Conservation (phyloP, 202 grass and related monocot genomes). For the Panicum hallii region DNA sequence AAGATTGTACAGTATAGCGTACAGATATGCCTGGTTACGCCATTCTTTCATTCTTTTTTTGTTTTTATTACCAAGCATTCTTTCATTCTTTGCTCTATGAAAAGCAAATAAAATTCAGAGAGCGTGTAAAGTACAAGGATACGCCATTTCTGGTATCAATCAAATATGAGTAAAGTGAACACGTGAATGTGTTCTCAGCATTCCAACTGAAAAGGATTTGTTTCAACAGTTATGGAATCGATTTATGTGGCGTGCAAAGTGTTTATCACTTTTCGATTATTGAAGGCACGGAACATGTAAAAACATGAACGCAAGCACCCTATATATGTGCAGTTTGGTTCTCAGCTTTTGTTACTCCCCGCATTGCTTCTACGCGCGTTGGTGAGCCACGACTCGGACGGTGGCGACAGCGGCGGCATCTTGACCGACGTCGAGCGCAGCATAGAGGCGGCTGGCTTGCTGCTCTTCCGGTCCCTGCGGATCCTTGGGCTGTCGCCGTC, state of each 20-base stretch:
- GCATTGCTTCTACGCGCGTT: slow-evolving; percentile 42
- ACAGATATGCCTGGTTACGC: slow-evolving; percentile 33
- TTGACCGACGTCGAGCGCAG: slow-evolving; percentile 36
- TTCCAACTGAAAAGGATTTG: not conserved
- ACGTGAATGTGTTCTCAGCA: not conserved
- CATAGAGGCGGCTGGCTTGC: slow-evolving; percentile 27
- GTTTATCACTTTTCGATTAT: not conserved
- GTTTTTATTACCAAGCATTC: not conserved
- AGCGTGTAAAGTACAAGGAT: not conserved
- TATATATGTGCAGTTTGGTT: slow-evolving; percentile 27
- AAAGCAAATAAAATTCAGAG: not conserved
- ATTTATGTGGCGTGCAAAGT: not conserved
- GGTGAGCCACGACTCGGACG: slow-evolving; percentile 59
- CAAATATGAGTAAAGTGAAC: not conserved
- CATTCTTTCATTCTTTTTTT: slow-evolving; percentile 40
- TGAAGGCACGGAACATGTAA: not conserved
- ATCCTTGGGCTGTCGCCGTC: slow-evolving; percentile 16
- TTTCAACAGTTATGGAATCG: not conserved
- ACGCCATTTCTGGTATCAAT: not conserved
- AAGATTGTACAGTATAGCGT: slow-evolving; percentile 53
- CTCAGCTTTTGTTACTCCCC: slow-evolving; percentile 47
- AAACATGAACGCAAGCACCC: not conserved
- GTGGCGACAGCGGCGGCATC: slow-evolving; percentile 65
- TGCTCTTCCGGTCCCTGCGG: slow-evolving; percentile 43
- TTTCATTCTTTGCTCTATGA: slow-evolving; percentile 52